A percentile compares a stretch with the other conserved stretches of the same genome.
phyloP scores from a whole-genome alignment of 2,329 filamentous ascomycete species.

The Fusarium anguioides region DNA sequence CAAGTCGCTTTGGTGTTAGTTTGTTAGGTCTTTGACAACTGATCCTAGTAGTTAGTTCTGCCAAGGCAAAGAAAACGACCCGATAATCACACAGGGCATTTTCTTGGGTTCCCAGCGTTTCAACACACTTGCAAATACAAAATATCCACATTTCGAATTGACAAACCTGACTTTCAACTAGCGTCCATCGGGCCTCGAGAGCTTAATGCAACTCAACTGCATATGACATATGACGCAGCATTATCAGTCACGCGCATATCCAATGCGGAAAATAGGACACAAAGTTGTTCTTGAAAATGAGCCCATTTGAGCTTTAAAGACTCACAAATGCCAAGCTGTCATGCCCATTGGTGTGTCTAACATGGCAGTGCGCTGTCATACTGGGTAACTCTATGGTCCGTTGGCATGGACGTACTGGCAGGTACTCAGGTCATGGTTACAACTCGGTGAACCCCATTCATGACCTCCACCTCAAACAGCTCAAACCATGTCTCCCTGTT shows the following conservation, averaged over 20 bases:
- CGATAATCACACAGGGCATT: neutral
- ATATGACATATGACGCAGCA: constrained; percentile 37
- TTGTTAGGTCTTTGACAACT: neutral
- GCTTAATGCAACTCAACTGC: constrained; percentile 30
- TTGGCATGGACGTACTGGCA: neutral
- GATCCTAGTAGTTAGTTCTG: neutral
- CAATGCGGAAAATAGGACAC: neutral
- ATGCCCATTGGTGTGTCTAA: constrained; percentile 15
- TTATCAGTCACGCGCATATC: constrained; percentile 28
- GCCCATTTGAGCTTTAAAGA: constrained; percentile 3
- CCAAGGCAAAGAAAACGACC: neutral
- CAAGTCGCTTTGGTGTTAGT: neutral
- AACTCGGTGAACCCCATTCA: constrained; percentile 38
- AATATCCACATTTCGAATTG: constrained; percentile 26
- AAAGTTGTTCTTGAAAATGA: constrained; percentile 9
- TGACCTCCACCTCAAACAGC: constrained; percentile 34
- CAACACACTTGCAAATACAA: neutral
- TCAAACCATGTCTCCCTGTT: constrained; percentile 31
- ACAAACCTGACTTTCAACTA: constrained; percentile 26
- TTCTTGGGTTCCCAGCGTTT: neutral
- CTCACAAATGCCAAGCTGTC: constrained; percentile 7
- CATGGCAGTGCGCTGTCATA: constrained; percentile 23
- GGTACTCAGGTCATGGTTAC: constrained; percentile 11
- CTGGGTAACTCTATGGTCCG: neutral
- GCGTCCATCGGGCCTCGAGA: constrained; percentile 28